A percentile compares a stretch with the other conserved stretches of the same genome.
Conservation (phyloP, 2,329 filamentous ascomycete species). For the Thielaviopsis punctulata region DNA sequence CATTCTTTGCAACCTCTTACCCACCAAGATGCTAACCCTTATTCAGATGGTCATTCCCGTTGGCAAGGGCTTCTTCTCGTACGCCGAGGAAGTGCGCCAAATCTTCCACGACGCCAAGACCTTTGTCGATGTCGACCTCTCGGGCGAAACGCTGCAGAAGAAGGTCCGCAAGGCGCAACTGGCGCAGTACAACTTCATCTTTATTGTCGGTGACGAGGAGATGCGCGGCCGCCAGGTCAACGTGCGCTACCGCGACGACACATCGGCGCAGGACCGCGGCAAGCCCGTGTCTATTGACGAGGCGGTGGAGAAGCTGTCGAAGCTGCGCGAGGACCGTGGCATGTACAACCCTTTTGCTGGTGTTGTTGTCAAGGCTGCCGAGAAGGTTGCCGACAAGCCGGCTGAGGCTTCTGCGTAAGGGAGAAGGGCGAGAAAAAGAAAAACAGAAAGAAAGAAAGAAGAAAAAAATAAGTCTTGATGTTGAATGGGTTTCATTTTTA, state of each 20-base stretch:
- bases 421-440: conserved; percentile 4
- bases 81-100: conserved; percentile 56
- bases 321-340: conserved; percentile 29
- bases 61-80: conserved; percentile 52
- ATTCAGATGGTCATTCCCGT: conserved; percentile 46
- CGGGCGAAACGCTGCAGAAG: conserved; percentile 69
- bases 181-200: conserved; percentile 70
- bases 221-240: conserved; percentile 42
- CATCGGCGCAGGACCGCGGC: conserved; percentile 41
- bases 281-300: conserved; percentile 39
- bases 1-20: background rate
- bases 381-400: conserved; percentile 6
- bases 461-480: background rate
- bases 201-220: conserved; percentile 48
- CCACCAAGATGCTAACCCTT: conserved; percentile 17
- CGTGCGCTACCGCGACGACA: conserved; percentile 46
- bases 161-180: conserved; percentile 74
- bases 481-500: background rate
- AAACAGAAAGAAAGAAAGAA: conserved; percentile 15
- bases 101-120: conserved; percentile 51
- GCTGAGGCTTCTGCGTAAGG: background rate
- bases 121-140: conserved; percentile 40
- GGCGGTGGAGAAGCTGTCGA: conserved; percentile 36
- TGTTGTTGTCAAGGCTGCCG: conserved; percentile 5
- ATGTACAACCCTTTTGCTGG: conserved; percentile 14